phyloP scores from a whole-genome alignment of 2,329 filamentous ascomycete species.

The Cladorrhinum sp. region DNA sequence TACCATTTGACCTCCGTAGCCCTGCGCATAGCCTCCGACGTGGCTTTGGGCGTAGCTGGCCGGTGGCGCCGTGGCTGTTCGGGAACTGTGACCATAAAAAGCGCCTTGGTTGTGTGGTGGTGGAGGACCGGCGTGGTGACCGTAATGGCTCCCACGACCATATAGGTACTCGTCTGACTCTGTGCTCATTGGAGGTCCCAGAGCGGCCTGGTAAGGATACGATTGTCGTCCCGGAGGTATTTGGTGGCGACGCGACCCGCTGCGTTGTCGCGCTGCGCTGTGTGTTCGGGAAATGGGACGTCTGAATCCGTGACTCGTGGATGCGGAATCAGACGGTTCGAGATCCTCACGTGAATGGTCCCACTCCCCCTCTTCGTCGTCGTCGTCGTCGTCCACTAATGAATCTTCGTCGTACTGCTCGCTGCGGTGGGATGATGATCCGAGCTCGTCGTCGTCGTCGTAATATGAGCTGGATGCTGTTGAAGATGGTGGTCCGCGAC shows the following conservation, averaged over 20 bases:
- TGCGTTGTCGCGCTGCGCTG: slow-evolving; percentile 37
- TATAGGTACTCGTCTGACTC: slow-evolving; percentile 61
- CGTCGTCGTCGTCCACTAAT: slow-evolving; percentile 38
- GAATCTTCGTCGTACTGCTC: slow-evolving; percentile 31
- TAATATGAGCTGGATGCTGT: slow-evolving; percentile 32
- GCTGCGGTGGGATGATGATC: slow-evolving; percentile 36
- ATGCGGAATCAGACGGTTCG: slow-evolving; percentile 59
- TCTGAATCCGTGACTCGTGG: slow-evolving; percentile 39
- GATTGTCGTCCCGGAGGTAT: slow-evolving; percentile 35
- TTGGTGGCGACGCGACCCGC: slow-evolving; percentile 37
- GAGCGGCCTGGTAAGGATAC: slow-evolving; percentile 33
- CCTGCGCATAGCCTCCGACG: slow-evolving; percentile 43
- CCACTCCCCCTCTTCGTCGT: slow-evolving; percentile 41
- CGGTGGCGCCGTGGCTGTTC: slow-evolving; percentile 18
- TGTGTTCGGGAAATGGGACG: slow-evolving; percentile 33
- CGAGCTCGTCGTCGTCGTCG: slow-evolving; percentile 41
- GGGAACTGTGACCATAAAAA: slow-evolving; percentile 31
- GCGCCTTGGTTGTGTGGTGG: slow-evolving; percentile 31
- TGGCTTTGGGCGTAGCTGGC: slow-evolving; percentile 48
- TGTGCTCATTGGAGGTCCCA: slow-evolving; percentile 56
- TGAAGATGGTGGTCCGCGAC: slow-evolving; percentile 28
- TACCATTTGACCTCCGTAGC: slow-evolving; percentile 44
- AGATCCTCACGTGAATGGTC: slow-evolving; percentile 47
- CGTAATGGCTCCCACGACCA: slow-evolving; percentile 31
- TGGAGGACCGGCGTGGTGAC: slow-evolving; percentile 29